Evolutionary conservation across 371 early-diverging fungal genomes (phyloP).

Genomic region (Mortierella sp.): DNA sequence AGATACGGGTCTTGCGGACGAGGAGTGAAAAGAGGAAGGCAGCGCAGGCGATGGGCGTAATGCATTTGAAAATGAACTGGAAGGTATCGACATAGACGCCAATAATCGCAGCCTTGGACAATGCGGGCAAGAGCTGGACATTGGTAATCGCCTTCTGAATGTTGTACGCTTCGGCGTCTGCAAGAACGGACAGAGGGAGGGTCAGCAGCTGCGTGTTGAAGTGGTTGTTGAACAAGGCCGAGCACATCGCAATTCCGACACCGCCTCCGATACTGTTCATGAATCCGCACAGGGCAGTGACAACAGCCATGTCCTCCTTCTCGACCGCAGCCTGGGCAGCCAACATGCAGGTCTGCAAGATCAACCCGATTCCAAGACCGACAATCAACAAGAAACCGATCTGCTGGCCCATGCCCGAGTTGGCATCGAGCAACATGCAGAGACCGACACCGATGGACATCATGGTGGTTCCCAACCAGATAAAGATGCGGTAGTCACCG

Average conservation of each 20-base stretch:
- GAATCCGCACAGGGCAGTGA: constrained; percentile 72
- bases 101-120: constrained; percentile 45
- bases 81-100: constrained; percentile 59
- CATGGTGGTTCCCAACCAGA: constrained; percentile 62
- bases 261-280: constrained; percentile 71
- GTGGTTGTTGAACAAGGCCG: constrained; percentile 60
- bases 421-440: constrained; percentile 61
- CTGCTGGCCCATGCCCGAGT: constrained; percentile 62
- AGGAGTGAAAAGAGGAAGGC: constrained; percentile 57
- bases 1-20: constrained; percentile 38
- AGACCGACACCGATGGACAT: constrained; percentile 64
- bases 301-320: constrained; percentile 69
- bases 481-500: constrained; percentile 56
- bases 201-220: constrained; percentile 12
- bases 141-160: constrained; percentile 50
- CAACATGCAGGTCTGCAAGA: constrained; percentile 71
- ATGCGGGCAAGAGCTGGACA: constrained; percentile 46
- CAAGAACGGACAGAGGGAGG: not conserved
- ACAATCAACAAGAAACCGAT: constrained; percentile 70
- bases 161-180: not conserved
- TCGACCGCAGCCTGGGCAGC: constrained; percentile 72
- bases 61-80: constrained; percentile 62
- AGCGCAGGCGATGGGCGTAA: constrained; percentile 58
- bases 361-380: constrained; percentile 76
- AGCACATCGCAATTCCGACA: constrained; percentile 67